Evolutionary conservation across 306 rosid genomes (phyloP), one percentile per base, ranked within the genome.

Genomic region (Lablab purpureus): DNA sequence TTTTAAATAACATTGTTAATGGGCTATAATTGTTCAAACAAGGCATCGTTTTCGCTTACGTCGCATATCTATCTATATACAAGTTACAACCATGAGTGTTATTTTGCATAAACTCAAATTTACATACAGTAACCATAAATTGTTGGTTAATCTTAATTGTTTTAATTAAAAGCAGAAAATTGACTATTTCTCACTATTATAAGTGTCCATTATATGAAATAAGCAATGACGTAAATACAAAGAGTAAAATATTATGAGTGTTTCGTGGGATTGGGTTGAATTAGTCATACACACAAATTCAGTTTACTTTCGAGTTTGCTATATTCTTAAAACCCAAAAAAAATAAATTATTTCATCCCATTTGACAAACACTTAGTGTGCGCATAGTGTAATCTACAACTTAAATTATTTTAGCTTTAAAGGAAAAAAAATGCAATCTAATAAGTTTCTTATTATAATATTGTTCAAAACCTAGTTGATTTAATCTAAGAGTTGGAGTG

Each of bases 191-290:
- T 30, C 54, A 21, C 37, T 28, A 1, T 78, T 9, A 32, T 34
- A 49, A 14, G 21, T 45, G 3, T 32, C 32, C 37, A 59, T 28
- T 54, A 2, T 9, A 15, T 70, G 71, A 79, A 45, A 45, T 30
- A 79, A 58, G 71, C 82, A 45, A 14, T 79, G 77, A 70, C 76
- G 71, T 71, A 19, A 7, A 15, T 27, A 45, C 12, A 6, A 5
- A 27, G 1, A 4, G 25, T 46, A 19, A 52, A 7, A 32, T 19
- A 19, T 40, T 3, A 2, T 36, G 17, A 36, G 49, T 65, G 50
- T 32, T 34, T 8, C 6, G 6, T 28, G 13, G 41, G 67, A 28
- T 60, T 60, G 41, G 7, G 67, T 10, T 60, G 67, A 60, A 28
- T 9, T 40, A 10, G 3, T 40, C 45, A 40, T 40, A 2, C 12